phyloP scores from a whole-genome alignment of 2,329 filamentous ascomycete species.

The Sordariomycetes sp. region DNA sequence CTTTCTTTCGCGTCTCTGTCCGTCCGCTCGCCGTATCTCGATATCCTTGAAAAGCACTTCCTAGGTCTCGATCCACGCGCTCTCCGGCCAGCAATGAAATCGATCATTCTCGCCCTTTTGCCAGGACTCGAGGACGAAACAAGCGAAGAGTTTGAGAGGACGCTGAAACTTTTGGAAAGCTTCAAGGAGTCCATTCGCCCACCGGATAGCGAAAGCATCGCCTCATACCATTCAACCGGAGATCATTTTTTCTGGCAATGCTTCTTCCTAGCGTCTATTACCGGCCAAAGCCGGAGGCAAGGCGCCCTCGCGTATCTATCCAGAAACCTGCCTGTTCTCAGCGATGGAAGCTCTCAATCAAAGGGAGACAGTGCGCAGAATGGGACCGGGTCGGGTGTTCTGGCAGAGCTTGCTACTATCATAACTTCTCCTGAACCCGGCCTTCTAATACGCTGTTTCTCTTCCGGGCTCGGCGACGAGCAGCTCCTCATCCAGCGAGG shows the following conservation, averaged over 20 bases:
- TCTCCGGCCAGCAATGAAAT: constrained; percentile 80
- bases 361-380: constrained; percentile 17
- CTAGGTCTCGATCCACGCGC: constrained; percentile 58
- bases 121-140: constrained; percentile 93
- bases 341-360: constrained; percentile 19
- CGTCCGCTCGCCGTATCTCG: constrained; percentile 76
- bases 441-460: constrained; percentile 80
- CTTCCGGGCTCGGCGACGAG: constrained; percentile 76
- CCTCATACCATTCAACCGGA: constrained; percentile 43
- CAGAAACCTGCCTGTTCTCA: constrained; percentile 64
- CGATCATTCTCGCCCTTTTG: constrained; percentile 77
- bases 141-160: constrained; percentile 91
- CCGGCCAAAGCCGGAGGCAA: constrained; percentile 71
- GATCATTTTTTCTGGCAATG: constrained; percentile 98
- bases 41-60: constrained; percentile 73
- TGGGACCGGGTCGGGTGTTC: constrained; percentile 23
- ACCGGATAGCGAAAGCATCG: constrained; percentile 32
- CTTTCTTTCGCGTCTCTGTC: constrained; percentile 91
- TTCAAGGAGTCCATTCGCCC: constrained; percentile 61
- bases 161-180: constrained; percentile 65
- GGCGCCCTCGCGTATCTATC: constrained; percentile 81
- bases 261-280: constrained; percentile 87
- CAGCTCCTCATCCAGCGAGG: constrained; percentile 89
- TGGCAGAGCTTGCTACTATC: constrained; percentile 46
- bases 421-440: constrained; percentile 85